Base-by-base conservation (phyloP, 2,329 filamentous ascomycete genomes). In the Rutstroemia sydowiana region DNA sequence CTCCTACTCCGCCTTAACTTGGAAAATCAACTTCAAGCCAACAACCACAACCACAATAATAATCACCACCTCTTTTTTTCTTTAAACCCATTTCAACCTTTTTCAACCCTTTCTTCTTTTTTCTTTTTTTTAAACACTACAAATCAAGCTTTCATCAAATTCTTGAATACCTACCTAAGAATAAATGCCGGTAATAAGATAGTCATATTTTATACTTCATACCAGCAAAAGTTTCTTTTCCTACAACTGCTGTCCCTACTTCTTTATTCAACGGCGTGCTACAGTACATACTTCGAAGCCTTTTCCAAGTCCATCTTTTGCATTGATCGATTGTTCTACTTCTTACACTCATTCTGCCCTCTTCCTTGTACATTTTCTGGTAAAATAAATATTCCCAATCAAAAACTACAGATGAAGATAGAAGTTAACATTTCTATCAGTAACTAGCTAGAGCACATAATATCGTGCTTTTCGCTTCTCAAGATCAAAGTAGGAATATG, bases 361-460 rank as follows among this genome's bases (percentile, higher is more conserved):
- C 42, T 55, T 59, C 57, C 56, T 61, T 62, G 61, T 63, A 59
- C 59, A 60, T 57, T 47, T 51, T 59, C 60, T 59, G 59, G 59
- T 63, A 59, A 47, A 37, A 34, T 21, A 18, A 41, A 4, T 36
- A 23, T 26, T 37, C n/a, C 23, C 36, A 30, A 32, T 3, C 3
- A 13, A 13, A 46, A 16, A 4, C 23, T 13, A 10, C n/a, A 16
- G 18, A 32, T 40, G 3, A 43, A 20, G 52, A 36, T 47, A 51
- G 48, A 39, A 48, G 28, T 42, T 52, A 57, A 45, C 55, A 48
- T 48, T 26, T 48, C 34, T 41, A 46, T 11, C 50, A 61, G 61
- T 55, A 60, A 23, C 51, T 59, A 64, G 49, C 23, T 26, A 59
- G 37, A 50, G 60, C 61, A 61, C 62, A 45, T 52, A 45, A 5